A percentile compares a stretch with the other conserved stretches of the same genome.
Conservation (phyloP, 2,329 filamentous ascomycete genomes). For the Sporothrix brunneoviolacea region DNA sequence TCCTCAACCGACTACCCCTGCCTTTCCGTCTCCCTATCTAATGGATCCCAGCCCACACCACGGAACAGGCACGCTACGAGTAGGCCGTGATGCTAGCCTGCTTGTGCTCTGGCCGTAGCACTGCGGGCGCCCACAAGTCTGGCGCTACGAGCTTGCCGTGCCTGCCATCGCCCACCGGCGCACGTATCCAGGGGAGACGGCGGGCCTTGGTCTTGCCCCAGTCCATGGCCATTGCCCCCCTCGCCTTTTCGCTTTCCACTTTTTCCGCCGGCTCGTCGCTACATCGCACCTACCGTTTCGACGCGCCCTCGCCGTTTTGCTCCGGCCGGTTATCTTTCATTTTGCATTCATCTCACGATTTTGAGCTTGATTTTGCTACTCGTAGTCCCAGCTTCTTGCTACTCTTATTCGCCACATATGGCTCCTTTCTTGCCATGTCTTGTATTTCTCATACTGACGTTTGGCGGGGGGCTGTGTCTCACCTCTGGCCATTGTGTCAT, state of each 20-base stretch:
- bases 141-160: conserved; percentile 10
- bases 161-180: neutral
- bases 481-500: neutral
- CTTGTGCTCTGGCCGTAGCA: neutral
- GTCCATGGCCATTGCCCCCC: neutral
- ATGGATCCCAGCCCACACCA: neutral
- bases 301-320: too few relatives aligned
- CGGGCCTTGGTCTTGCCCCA: conserved; percentile 7
- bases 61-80: conserved; percentile 1
- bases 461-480: neutral
- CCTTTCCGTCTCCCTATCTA: neutral
- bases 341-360: too few relatives aligned
- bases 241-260: neutral
- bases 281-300: too few relatives aligned
- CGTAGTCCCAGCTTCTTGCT: neutral
- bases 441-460: conserved; percentile 11
- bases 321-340: too few relatives aligned
- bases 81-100: neutral
- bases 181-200: conserved; percentile 2
- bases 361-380: neutral
- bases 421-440: neutral
- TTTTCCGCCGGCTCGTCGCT: neutral
- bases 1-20: too few relatives aligned
- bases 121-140: neutral
- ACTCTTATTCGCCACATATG: neutral